Base-by-base conservation (phyloP, 2,329 filamentous ascomycete species). In the Incumbomyces delicatus region DNA sequence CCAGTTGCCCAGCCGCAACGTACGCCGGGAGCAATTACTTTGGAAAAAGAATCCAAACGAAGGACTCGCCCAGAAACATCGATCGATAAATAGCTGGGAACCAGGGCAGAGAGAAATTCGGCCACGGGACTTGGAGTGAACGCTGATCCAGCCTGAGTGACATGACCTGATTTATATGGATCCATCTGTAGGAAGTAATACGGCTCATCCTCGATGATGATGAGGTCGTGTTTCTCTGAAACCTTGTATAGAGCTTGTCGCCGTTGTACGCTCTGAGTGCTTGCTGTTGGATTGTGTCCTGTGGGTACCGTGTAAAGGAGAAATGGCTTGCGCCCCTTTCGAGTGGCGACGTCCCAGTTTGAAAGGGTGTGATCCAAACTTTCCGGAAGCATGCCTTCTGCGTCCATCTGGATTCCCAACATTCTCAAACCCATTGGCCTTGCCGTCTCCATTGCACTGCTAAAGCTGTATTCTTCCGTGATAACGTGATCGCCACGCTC, bases 171-270 rank as follows among this genome's bases (percentile, higher is more conserved):
- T 1, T 73, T 74, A 66, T 88, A 90, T 0, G 83, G 79, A 57
- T 85, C 79, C 78, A 82, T 81, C 60, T 95, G 89, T 30, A 95
- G 74, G 69, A 90, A 95, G 67, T 94, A 95, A 69, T 95, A 95
- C 1, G 89, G 89, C 63, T 95, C 89, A 61, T 95, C 89, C 68
- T 95, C 89, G 56, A 95, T 70, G 60, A 95, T 89, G 68, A 78
- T 84, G 34, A 95, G 60, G 61, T 95, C 86, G 64, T 95, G 87
- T 67, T 87, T 87, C 61, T 83, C 82, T 29, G 83, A 85, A 12
- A 94, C 75, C 32, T 72, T 72, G 66, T 95, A 95, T 37, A 95
- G 73, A 18, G 80, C 83, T 54, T 73, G 72, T 44, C 88, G 74
- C 47, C 89, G 74, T 60, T 80, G 71, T 3, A 67, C 63, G 34